Base-by-base conservation (phyloP, 305 asterid species). In the Lippia alba region DNA sequence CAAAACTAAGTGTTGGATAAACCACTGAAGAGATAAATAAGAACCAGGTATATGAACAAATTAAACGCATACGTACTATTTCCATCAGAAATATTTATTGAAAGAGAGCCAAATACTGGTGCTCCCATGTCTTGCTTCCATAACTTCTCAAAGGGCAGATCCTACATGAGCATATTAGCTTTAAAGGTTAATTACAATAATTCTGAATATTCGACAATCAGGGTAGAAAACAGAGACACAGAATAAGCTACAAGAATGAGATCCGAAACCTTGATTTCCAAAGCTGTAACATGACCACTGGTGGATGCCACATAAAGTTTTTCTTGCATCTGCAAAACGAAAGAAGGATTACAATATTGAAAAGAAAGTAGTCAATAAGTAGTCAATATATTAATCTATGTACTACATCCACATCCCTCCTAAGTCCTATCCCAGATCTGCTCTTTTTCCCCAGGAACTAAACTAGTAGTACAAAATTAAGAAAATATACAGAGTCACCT, bases 111-210 rank as follows among this genome's bases (percentile, higher is more conserved):
- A 81, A 94, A 94, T 66, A 91, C 72, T 68, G 99, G 96, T 55
- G 91, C 91, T 76, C 92, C 94, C 82, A 91, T 72, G 64, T 91
- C 94, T 74, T 70, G 84, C 79, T 79, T 73, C 99, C 99, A 94
- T 62, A 80, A 73, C 79, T 76, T 78, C 80, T 78, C 61, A 67
- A 82, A 89, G 41, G 91, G 87, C 50, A 44, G 71, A 65, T 75
- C 80, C 97, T 92, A 81, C 80, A 79, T 33, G 50, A 76, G 53
- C 75, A 76, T 62, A 70, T 14, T 56, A 64, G 73, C 20, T 49
- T n/a, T 65, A 61, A 73, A 45, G 39, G 57, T 46, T 55, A 19
- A 59, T 12, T 71, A 56, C 24, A 32, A 51, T 49, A 20, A 8
- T 46, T 58, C 64, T 18, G 11, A 32, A 17, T 53, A 66, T 39